phyloP scores from a whole-genome alignment of 176 grass and related monocot species.

The Avena atlantica region DNA sequence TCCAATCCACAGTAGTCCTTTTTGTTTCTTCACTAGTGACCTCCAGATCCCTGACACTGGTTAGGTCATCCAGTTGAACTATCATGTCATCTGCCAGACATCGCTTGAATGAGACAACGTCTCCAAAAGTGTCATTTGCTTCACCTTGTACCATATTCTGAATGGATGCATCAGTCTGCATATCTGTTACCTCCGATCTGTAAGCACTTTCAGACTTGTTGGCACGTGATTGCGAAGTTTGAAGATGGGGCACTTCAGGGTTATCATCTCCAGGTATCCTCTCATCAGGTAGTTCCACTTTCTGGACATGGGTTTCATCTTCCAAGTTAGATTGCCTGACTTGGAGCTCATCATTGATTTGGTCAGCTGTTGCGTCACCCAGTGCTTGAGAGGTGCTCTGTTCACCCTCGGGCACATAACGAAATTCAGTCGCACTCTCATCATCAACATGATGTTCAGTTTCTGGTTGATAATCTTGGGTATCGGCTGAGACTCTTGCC shows the following conservation, averaged over 20 bases:
- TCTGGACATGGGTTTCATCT: conserved; percentile 57
- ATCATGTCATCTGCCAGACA: conserved; percentile 55
- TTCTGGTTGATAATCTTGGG: conserved; percentile 66
- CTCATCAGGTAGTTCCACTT: conserved; percentile 54
- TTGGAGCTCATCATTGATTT: conserved; percentile 59
- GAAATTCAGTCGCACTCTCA: conserved; percentile 74
- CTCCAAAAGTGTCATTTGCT: conserved; percentile 45
- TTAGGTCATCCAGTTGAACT: conserved; percentile 40
- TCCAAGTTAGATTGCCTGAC: conserved; percentile 56
- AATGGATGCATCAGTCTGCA: conserved; percentile 46
- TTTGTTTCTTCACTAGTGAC: conserved; percentile 42
- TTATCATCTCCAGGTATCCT: conserved; percentile 49
- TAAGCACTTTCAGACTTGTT: conserved; percentile 55
- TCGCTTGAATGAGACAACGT: conserved; percentile 69
- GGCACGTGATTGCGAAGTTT: conserved; percentile 60
- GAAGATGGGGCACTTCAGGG: conserved; percentile 58
- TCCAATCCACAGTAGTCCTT: conserved; percentile 75
- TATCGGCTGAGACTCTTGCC: conserved; percentile 79
- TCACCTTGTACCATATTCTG: conserved; percentile 47
- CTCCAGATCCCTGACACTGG: conserved; percentile 48
- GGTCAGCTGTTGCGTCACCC: conserved; percentile 83
- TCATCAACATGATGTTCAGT: conserved; percentile 60
- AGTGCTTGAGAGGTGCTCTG: conserved; percentile 90
- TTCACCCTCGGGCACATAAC: conserved; percentile 78
- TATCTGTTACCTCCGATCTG: conserved; percentile 41